These are phyloP conservation scores for Mycena rebaudengoi DNA, from an alignment of 768 basidiomycete genomes.

Conservation along the genomic window DNA sequence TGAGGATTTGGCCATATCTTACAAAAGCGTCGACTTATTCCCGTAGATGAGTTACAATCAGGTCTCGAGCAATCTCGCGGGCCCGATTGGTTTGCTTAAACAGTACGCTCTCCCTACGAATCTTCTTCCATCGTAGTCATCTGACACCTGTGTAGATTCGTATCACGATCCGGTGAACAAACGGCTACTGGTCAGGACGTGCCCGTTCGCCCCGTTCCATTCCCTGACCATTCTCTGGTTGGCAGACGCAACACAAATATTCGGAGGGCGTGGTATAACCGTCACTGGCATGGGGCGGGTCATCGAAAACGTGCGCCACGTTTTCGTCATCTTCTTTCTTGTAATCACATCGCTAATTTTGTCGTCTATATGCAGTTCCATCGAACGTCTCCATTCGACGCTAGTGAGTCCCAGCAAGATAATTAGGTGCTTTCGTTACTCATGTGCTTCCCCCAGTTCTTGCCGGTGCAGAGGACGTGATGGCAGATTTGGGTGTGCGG, in stretches of 20 bases:
- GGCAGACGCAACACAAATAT: slow-evolving; percentile 83
- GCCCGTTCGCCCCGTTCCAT: slow-evolving; percentile 36
- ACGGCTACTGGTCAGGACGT: slow-evolving; percentile 67
- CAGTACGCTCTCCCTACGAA: slow-evolving; percentile 59
- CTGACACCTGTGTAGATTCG: slow-evolving; percentile 55
- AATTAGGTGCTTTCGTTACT: slow-evolving; percentile 12
- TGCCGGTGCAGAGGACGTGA: slow-evolving; percentile 80
- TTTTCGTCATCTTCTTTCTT: too few species aligned
- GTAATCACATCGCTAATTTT: too few species aligned
- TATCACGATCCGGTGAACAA: slow-evolving; percentile 72
- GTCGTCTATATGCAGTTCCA: too few species aligned
- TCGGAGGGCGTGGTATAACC: slow-evolving; percentile 90
- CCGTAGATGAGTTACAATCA: slow-evolving; percentile 85
- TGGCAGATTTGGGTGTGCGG: slow-evolving; percentile 78
- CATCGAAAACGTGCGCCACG: slow-evolving; percentile 85
- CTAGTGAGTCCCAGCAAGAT: slow-evolving; percentile 56
- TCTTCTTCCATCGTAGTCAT: slow-evolving; percentile 3
- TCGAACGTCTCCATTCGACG: slow-evolving; percentile 84
- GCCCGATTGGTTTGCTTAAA: slow-evolving; percentile 88
- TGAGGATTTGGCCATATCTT: slow-evolving; percentile 40
- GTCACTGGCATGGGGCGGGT: slow-evolving; percentile 86
- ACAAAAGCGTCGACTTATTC: slow-evolving; percentile 1
- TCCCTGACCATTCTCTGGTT: slow-evolving; percentile 47
- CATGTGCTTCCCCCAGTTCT: slow-evolving; percentile 53
- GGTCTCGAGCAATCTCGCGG: slow-evolving; percentile 88